Percentiles rank a stretch among this genome's conserved stretches.
phyloP scores from a whole-genome alignment of 2,329 filamentous ascomycete species.

The Aspergillus cejpii region DNA sequence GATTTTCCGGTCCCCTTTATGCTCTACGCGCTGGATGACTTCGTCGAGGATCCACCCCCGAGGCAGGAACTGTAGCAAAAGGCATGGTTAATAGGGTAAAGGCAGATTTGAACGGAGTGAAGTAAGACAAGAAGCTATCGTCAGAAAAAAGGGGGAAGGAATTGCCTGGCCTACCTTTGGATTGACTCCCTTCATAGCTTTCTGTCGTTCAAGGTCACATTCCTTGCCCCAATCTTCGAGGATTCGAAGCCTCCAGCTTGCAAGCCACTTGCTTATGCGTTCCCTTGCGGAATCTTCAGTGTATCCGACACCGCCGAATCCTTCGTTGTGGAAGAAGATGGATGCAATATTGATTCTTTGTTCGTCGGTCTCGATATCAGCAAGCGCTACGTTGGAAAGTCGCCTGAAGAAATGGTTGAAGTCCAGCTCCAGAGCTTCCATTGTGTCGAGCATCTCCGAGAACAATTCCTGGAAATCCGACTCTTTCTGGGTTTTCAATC shows the following conservation, averaged over 20 bases:
- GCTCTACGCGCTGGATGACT: constrained; percentile 81
- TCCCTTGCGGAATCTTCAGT: constrained; percentile 59
- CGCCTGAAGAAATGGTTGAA: constrained; percentile 92
- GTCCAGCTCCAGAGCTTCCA: constrained; percentile 78
- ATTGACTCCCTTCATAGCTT: constrained; percentile 77
- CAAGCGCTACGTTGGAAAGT: constrained; percentile 58
- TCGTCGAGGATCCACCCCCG: constrained; percentile 91
- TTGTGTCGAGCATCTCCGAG: constrained; percentile 70
- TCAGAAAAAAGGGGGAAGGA: neutral
- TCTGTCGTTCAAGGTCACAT: constrained; percentile 57
- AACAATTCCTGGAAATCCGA: constrained; percentile 75
- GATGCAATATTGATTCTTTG: constrained; percentile 58
- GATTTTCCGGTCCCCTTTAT: constrained; percentile 71
- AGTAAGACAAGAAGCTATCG: neutral
- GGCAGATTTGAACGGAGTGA: neutral
- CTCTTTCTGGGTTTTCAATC: constrained; percentile 62
- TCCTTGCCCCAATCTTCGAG: constrained; percentile 67
- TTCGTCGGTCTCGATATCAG: constrained; percentile 59
- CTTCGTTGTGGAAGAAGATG: constrained; percentile 74
- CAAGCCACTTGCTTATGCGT: constrained; percentile 71
- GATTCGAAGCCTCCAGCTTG: constrained; percentile 65
- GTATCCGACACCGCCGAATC: constrained; percentile 52
- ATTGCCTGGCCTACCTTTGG: constrained; percentile 61
- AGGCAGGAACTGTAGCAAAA: constrained; percentile 63
- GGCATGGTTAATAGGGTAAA: neutral